Conservation (phyloP, 2,329 filamentous ascomycete genomes). For the Penicillium glabrum region DNA sequence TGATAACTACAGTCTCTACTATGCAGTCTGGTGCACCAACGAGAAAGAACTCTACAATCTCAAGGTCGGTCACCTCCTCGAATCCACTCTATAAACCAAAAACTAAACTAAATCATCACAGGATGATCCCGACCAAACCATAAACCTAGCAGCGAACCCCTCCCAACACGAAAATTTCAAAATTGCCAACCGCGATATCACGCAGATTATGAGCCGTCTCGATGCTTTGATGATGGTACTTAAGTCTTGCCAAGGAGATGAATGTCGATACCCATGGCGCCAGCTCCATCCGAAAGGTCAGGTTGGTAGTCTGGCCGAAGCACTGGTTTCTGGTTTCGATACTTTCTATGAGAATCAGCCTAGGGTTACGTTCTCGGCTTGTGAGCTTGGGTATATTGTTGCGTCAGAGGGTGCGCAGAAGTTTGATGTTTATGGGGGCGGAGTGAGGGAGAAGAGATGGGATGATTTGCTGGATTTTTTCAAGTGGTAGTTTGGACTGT, state of each 20-base stretch:
- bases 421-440: conserved; percentile 19
- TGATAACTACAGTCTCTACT: conserved; percentile 60
- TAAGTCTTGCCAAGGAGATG: conserved; percentile 59
- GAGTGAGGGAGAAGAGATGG: conserved; percentile 9
- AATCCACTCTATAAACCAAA: background rate
- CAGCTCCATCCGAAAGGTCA: conserved; percentile 55
- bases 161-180: conserved; percentile 15
- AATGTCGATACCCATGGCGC: conserved; percentile 59
- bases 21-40: conserved; percentile 68
- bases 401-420: conserved; percentile 56
- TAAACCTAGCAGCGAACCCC: conserved; percentile 41
- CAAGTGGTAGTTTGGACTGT: background rate
- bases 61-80: conserved; percentile 41
- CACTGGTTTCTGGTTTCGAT: conserved; percentile 51
- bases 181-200: conserved; percentile 20
- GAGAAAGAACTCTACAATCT: conserved; percentile 68
- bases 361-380: conserved; percentile 54
- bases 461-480: conserved; percentile 8
- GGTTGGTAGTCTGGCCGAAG: conserved; percentile 54
- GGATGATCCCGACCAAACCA: conserved; percentile 55
- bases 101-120: conserved; percentile 21
- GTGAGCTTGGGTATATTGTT: conserved; percentile 57
- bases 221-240: conserved; percentile 61
- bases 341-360: conserved; percentile 54
- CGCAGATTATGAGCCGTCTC: conserved; percentile 51